phyloP scores from a whole-genome alignment of 495 filamentous ascomycete species.

The Aspergillus haitiensis region DNA sequence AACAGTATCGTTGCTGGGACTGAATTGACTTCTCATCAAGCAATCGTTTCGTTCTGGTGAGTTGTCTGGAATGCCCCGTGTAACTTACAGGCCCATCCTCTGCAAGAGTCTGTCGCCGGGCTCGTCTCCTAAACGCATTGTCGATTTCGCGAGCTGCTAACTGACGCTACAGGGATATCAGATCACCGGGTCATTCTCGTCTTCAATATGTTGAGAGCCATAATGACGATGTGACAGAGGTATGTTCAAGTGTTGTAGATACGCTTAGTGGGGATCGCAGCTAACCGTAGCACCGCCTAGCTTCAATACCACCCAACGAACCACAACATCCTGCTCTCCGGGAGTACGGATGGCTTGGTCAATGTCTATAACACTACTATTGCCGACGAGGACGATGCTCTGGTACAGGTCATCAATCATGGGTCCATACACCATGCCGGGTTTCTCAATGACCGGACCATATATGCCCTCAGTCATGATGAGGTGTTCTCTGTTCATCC shows the following conservation, averaged over 20 bases:
- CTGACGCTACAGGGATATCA: constrained; percentile 61
- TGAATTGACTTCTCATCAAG: constrained; percentile 71
- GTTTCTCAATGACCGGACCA: constrained; percentile 66
- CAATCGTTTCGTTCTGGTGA: constrained; percentile 74
- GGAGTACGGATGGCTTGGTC: constrained; percentile 88
- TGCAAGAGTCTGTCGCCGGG: neutral
- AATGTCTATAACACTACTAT: constrained; percentile 78
- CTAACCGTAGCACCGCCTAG: constrained; percentile 32
- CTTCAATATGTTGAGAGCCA: constrained; percentile 80
- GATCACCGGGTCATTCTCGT: constrained; percentile 53
- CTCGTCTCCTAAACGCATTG: constrained; percentile 15
- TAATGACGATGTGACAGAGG: constrained; percentile 88
- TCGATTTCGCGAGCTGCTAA: constrained; percentile 35
- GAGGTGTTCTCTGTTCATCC: constrained; percentile 78
- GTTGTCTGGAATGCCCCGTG: constrained; percentile 5
- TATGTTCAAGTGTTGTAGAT: constrained; percentile 31
- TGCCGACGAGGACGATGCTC: constrained; percentile 79
- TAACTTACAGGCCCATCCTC: neutral
- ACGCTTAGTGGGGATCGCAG: neutral
- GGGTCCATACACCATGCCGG: constrained; percentile 82
- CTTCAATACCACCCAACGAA: constrained; percentile 69
- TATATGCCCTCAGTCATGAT: constrained; percentile 78
- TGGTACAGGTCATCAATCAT: constrained; percentile 86
- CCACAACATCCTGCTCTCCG: constrained; percentile 69
- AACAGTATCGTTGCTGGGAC: constrained; percentile 73